These are phyloP conservation scores for Austroboletus niveus DNA, from an alignment of 1,284 basidiomycete genomes.

Conservation along the genomic window DNA sequence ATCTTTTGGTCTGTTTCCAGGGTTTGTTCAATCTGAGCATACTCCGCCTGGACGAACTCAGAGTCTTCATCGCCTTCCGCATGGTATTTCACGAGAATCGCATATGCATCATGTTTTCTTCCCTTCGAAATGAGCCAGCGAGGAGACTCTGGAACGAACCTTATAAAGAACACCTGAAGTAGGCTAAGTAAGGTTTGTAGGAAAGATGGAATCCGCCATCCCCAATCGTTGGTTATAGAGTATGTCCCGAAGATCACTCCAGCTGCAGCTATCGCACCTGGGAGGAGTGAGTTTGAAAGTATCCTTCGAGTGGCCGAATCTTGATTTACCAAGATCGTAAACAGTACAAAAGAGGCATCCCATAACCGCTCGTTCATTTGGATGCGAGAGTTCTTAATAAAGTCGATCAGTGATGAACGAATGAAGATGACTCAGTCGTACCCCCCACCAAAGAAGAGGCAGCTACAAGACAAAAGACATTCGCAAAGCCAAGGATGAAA, in stretches of 20 bases:
- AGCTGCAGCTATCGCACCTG: conserved; percentile 15
- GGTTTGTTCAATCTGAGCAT: conserved; percentile 32
- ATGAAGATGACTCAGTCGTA: background rate
- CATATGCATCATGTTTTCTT: conserved; percentile 38
- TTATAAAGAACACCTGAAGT: conserved; percentile 49
- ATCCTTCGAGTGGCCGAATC: background rate
- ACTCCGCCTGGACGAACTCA: conserved; percentile 19
- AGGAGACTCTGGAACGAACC: conserved; percentile 56
- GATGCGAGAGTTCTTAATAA: conserved; percentile 16
- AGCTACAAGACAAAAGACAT: conserved; percentile 12
- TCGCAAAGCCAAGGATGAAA: conserved; percentile 13
- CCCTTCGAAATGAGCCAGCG: conserved; percentile 58
- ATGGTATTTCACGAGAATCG: conserved; percentile 20
- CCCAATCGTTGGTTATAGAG: conserved; percentile 47
- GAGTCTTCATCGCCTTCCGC: conserved; percentile 15
- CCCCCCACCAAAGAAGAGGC: conserved; percentile 17
- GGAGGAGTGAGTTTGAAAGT: background rate
- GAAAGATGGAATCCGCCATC: conserved; percentile 27
- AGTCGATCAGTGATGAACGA: background rate
- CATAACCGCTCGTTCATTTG: conserved; percentile 18
- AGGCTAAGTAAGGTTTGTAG: conserved; percentile 50
- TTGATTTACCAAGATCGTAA: conserved; percentile 11
- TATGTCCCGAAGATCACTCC: conserved; percentile 49
- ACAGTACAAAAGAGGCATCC: conserved; percentile 4
- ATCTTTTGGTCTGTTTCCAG: conserved; percentile 6